phyloP scores from a whole-genome alignment of 306 rosid genomes.

The Cucurbita pepo region DNA sequence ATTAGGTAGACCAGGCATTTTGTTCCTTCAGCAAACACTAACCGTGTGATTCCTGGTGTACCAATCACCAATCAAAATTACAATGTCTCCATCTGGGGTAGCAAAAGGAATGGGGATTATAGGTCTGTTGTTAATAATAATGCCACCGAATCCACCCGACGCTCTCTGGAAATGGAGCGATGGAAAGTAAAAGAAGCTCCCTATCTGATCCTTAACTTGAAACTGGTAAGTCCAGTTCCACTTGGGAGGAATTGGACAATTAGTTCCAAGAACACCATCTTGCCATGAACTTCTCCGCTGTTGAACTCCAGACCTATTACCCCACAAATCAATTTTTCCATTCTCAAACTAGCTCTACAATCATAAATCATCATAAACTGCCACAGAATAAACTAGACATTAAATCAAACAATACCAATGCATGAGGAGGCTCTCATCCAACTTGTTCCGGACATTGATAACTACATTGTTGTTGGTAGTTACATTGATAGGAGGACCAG shows the following conservation, averaged over 20 bases:
- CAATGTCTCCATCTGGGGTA: conserved; percentile 63
- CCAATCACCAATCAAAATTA: conserved; percentile 78
- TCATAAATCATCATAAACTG: background rate
- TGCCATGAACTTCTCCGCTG: conserved; percentile 86
- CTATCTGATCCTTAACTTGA: conserved; percentile 93
- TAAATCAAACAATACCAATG: conserved; percentile 39
- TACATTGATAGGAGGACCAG: conserved; percentile 73
- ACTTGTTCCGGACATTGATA: conserved; percentile 73
- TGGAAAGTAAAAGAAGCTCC: conserved; percentile 92
- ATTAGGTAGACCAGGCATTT: background rate
- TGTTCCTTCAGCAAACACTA: conserved; percentile 18
- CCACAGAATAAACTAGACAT: background rate
- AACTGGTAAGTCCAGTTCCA: conserved; percentile 98
- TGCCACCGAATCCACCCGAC: conserved; percentile 79
- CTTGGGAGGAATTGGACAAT: conserved; percentile 90
- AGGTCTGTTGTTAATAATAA: conserved; percentile 46
- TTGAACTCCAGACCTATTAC: conserved; percentile 80
- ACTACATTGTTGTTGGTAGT: conserved; percentile 81
- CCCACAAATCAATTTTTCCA: conserved; percentile 7
- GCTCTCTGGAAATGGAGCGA: conserved; percentile 88
- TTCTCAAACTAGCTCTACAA: background rate
- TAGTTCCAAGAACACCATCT: conserved; percentile 88
- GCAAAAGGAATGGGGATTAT: conserved; percentile 72
- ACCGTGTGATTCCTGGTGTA: conserved; percentile 81
- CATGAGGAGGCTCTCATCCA: conserved; percentile 76